A percentile compares a stretch with the other conserved stretches of the same genome.
Evolutionary conservation across 2,329 filamentous ascomycete genomes (phyloP).

Genomic region (Xylogone sp.): DNA sequence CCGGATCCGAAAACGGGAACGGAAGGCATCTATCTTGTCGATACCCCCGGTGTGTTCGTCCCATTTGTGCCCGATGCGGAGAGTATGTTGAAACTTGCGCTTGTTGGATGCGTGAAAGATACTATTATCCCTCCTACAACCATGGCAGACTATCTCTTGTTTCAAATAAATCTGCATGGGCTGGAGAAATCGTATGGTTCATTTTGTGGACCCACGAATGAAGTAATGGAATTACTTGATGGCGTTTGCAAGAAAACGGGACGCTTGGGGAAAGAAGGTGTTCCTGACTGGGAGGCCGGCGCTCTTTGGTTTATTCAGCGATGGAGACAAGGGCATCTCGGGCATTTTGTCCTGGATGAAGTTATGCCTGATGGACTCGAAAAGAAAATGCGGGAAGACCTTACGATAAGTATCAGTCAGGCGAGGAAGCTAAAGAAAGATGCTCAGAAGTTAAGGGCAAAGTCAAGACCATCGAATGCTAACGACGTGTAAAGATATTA

Average conservation of each 20-base stretch:
- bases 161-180: slow-evolving; percentile 62
- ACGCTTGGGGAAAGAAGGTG: slow-evolving; percentile 68
- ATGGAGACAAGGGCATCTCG: slow-evolving; percentile 76
- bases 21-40: slow-evolving; percentile 68
- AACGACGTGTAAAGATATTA: neutral
- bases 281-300: slow-evolving; percentile 65
- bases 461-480: slow-evolving; percentile 8
- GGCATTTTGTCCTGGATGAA: slow-evolving; percentile 75
- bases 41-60: slow-evolving; percentile 93
- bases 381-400: slow-evolving; percentile 42
- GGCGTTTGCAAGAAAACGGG: slow-evolving; percentile 72
- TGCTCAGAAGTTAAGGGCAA: slow-evolving; percentile 40
- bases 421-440: slow-evolving; percentile 65
- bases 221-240: slow-evolving; percentile 69
- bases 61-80: slow-evolving; percentile 83
- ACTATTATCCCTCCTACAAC: slow-evolving; percentile 74
- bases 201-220: slow-evolving; percentile 74
- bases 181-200: slow-evolving; percentile 28
- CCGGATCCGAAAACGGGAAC: slow-evolving; percentile 37
- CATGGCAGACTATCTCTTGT: slow-evolving; percentile 87
- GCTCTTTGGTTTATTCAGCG: slow-evolving; percentile 77
- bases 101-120: slow-evolving; percentile 89
- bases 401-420: slow-evolving; percentile 60
- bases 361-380: slow-evolving; percentile 59
- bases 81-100: slow-evolving; percentile 90